Percentiles rank a stretch among this genome's conserved stretches.
Evolutionary conservation across 2,329 filamentous ascomycete genomes (phyloP).

Genomic region (Phaeosphaeriaceae sp.): DNA sequence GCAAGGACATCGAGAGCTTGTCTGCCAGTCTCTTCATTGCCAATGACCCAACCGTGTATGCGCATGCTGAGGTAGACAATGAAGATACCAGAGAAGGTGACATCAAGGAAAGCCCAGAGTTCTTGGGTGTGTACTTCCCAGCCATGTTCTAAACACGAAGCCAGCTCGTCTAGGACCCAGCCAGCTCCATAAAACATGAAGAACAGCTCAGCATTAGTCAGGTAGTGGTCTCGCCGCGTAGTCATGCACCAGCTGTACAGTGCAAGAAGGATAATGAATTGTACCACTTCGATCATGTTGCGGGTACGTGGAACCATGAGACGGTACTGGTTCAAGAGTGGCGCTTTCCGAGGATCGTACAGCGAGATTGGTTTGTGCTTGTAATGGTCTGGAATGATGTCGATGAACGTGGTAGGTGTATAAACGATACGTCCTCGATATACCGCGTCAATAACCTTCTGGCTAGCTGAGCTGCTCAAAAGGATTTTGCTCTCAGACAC

Average conservation of each 20-base stretch:
- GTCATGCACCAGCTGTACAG: slow-evolving; percentile 78
- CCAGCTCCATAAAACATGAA: slow-evolving; percentile 79
- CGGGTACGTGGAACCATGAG: slow-evolving; percentile 81
- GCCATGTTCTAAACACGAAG: slow-evolving; percentile 76
- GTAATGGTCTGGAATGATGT: slow-evolving; percentile 85
- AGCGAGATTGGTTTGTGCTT: slow-evolving; percentile 82
- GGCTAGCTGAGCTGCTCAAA: slow-evolving; percentile 77
- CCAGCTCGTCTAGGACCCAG: slow-evolving; percentile 80
- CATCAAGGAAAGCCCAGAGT: slow-evolving; percentile 85
- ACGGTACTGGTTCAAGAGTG: slow-evolving; percentile 83
- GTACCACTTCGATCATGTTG: slow-evolving; percentile 75
- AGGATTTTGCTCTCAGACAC: slow-evolving; percentile 82
- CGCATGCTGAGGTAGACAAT: slow-evolving; percentile 72
- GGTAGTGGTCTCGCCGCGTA: slow-evolving; percentile 64
- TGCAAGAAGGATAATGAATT: slow-evolving; percentile 73
- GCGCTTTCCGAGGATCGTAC: slow-evolving; percentile 78
- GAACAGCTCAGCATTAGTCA: slow-evolving; percentile 66
- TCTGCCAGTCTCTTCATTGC: slow-evolving; percentile 59
- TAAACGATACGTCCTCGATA: slow-evolving; percentile 83
- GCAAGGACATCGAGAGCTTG: slow-evolving; percentile 81
- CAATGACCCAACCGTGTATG: slow-evolving; percentile 66
- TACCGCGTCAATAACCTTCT: slow-evolving; percentile 82
- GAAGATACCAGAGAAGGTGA: slow-evolving; percentile 78
- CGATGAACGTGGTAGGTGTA: slow-evolving; percentile 80
- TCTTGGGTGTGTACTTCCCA: slow-evolving; percentile 88